Evolutionary conservation across 352 stramenopile genomes (phyloP).

Genomic region (Pythium phragmitis): DNA sequence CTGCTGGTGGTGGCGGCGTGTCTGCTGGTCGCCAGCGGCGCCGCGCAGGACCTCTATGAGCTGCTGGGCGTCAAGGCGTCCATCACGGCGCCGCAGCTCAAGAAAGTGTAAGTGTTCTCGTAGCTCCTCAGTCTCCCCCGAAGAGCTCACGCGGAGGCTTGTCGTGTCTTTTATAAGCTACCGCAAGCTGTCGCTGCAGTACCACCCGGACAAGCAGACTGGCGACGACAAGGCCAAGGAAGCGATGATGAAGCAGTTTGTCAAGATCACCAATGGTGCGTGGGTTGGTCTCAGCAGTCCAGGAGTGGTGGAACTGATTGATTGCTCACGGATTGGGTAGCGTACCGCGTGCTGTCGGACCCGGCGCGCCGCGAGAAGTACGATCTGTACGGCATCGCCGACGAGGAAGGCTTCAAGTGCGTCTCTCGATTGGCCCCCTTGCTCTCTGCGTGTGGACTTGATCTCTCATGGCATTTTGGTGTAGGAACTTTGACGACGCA

Average conservation of each 20-base stretch:
- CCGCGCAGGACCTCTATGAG: slow-evolving; percentile 69
- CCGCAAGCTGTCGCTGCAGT: slow-evolving; percentile 92
- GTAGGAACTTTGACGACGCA: slow-evolving; percentile 78
- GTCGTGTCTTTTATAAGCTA: slow-evolving; percentile 46
- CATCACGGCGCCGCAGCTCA: slow-evolving; percentile 56
- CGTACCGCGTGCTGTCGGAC: slow-evolving; percentile 76
- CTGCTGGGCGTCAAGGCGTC: slow-evolving; percentile 57
- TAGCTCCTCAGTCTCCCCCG: background rate
- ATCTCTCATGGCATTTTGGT: background rate
- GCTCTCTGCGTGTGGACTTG: too few species aligned
- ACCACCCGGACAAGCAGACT: slow-evolving; percentile 94
- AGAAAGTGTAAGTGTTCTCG: slow-evolving; percentile 47
- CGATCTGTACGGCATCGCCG: slow-evolving; percentile 75
- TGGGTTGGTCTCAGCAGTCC: background rate
- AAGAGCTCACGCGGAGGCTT: background rate
- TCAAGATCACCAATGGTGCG: slow-evolving; percentile 78
- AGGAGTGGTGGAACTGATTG: background rate
- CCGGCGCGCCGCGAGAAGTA: slow-evolving; percentile 75
- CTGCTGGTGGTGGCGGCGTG: slow-evolving; percentile 43
- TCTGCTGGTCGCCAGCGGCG: slow-evolving; percentile 36
- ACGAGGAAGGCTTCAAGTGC: slow-evolving; percentile 76
- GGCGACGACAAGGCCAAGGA: slow-evolving; percentile 44
- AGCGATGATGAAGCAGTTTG: slow-evolving; percentile 62
- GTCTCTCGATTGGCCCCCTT: slow-evolving; percentile 16
- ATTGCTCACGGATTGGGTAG: slow-evolving; percentile 20